These are phyloP conservation scores for Dipodascopsis uninucleata DNA, from an alignment of 805 yeast genomes.

Conservation along the genomic window DNA sequence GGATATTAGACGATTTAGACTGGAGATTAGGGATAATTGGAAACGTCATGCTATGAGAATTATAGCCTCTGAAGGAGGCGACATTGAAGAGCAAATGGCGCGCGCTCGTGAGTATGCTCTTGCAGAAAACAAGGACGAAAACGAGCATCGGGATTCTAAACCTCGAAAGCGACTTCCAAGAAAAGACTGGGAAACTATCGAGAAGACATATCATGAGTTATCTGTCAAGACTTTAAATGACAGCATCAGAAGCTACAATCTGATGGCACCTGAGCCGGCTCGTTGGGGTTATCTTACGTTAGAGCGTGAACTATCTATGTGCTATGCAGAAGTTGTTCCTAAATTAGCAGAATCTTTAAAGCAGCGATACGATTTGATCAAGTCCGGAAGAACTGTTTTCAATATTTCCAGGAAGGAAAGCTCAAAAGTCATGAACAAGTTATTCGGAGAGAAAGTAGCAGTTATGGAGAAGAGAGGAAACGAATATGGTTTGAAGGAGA, in stretches of 20 bases:
- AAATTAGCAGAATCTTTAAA: slow-evolving; percentile 12
- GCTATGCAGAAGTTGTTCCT: slow-evolving; percentile 26
- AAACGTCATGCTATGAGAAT: slow-evolving; percentile 26
- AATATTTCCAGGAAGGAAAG: background rate
- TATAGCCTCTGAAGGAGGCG: slow-evolving; percentile 36
- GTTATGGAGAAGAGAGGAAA: slow-evolving; percentile 26
- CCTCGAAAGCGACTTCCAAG: slow-evolving; percentile 12
- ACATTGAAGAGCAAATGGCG: slow-evolving; percentile 4
- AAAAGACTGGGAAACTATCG: slow-evolving; percentile 20
- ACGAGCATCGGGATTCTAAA: slow-evolving; percentile 1
- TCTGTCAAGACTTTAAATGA: slow-evolving; percentile 25
- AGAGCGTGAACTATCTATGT: slow-evolving; percentile 15
- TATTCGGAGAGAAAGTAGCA: slow-evolving; percentile 21
- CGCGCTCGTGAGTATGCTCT: slow-evolving; percentile 12
- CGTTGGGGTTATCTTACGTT: slow-evolving; percentile 17
- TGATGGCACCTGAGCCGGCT: slow-evolving; percentile 28
- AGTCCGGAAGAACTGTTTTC: slow-evolving; percentile 9
- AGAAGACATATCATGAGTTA: slow-evolving; percentile 20
- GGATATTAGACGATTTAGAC: slow-evolving; percentile 49
- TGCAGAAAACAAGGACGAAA: slow-evolving; percentile 10
- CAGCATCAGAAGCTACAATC: slow-evolving; percentile 23
- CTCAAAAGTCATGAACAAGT: slow-evolving; percentile 2
- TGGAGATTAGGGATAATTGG: slow-evolving; percentile 32
- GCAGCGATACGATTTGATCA: slow-evolving; percentile 16
- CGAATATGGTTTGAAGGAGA: slow-evolving; percentile 26